Conservation (phyloP, 129 eudicot genomes). For the Centrapalus pauciflorus region DNA sequence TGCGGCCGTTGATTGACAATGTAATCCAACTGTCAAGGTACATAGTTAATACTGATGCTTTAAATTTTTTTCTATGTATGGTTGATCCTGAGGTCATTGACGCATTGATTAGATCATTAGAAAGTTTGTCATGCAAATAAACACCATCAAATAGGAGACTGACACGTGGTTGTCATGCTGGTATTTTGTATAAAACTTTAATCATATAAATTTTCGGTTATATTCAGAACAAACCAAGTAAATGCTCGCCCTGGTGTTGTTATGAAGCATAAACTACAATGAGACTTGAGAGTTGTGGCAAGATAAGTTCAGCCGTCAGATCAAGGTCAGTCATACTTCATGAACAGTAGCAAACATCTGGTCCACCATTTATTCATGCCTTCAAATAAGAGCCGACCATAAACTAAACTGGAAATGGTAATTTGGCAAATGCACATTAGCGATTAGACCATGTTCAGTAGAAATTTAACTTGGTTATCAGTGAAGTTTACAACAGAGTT, state of each 20-base stretch:
- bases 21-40: conserved; percentile 24
- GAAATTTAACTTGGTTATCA: too few species aligned
- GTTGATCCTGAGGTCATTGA: not conserved
- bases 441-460: too few species aligned
- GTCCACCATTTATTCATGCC: too few species aligned
- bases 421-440: too few species aligned
- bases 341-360: too few species aligned
- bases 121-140: not conserved
- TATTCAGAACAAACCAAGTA: not conserved
- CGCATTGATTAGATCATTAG: not conserved
- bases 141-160: not conserved
- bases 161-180: not conserved
- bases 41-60: not conserved
- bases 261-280: too few species aligned
- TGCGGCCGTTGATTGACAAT: conserved; percentile 28
- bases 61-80: conserved; percentile 7
- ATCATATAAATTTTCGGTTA: not conserved
- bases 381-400: too few species aligned
- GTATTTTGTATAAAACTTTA: not conserved
- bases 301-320: too few species aligned
- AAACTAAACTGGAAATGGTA: too few species aligned
- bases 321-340: too few species aligned
- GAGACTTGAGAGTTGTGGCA: too few species aligned
- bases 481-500: too few species aligned
- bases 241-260: not conserved